Evolutionary conservation across 202 grass and related monocot genomes (phyloP).

Genomic region (Panicum virgatum): DNA sequence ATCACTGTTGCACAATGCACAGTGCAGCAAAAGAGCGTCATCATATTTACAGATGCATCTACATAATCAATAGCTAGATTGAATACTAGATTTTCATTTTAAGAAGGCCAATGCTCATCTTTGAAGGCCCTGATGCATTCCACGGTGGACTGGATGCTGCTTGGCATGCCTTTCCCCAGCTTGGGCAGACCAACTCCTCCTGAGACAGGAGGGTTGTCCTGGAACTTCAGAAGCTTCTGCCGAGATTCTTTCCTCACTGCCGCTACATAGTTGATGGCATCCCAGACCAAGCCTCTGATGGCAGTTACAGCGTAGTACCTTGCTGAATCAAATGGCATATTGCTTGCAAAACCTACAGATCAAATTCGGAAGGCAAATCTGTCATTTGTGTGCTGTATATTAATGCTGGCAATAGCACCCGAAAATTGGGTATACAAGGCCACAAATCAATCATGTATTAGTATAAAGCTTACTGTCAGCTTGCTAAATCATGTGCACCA

Average conservation of each 20-base stretch:
- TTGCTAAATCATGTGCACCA: no score
- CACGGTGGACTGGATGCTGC: constrained; percentile 56
- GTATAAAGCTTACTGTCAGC: not conserved
- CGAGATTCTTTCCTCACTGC: constrained; percentile 56
- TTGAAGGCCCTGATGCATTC: constrained; percentile 72
- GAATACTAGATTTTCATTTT: not conserved
- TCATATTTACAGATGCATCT: constrained; percentile 29
- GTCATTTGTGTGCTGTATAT: constrained; percentile 15
- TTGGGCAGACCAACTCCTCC: constrained; percentile 51
- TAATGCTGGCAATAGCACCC: not conserved
- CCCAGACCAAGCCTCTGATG: constrained; percentile 53
- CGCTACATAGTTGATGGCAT: constrained; percentile 50
- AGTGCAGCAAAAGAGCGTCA: not conserved
- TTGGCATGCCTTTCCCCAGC: constrained; percentile 56
- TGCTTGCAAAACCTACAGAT: constrained; percentile 58
- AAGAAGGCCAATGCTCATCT: constrained; percentile 62
- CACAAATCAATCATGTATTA: not conserved
- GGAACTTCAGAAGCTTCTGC: constrained; percentile 45
- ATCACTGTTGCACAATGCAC: not conserved
- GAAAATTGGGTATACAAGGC: not conserved
- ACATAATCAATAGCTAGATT: not conserved
- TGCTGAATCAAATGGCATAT: constrained; percentile 52
- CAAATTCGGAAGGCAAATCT: not conserved
- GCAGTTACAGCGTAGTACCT: constrained; percentile 46
- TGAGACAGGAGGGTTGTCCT: constrained; percentile 36